Evolutionary conservation across 768 basidiomycete species (phyloP), one percentile per base, ranked within the genome.

Genomic region (Crepidotus variabilis): DNA sequence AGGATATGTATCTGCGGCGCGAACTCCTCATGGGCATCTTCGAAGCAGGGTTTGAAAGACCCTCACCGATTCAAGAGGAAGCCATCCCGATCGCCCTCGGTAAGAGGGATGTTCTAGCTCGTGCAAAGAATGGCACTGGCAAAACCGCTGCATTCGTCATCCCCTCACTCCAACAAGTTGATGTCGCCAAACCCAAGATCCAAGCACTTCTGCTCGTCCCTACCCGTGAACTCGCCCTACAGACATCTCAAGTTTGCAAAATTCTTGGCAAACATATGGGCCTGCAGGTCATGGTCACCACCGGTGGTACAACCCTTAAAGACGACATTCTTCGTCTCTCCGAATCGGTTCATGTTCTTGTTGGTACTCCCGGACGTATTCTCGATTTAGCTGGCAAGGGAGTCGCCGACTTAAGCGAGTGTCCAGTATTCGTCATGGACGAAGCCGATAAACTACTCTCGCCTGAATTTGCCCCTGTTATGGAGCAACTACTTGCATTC

Each of bases 11-110:
- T 72, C 81, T 96, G 67, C 85, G 89, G 55, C 85, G 96, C 63
- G 96, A 98, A 75, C 86, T 99, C 59, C 85, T 99, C 71, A 98
- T 99, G 96, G 96, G 96, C 66, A 97, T 98, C 71, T 99, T 95
- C 65, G 94, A 98, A 75, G 97, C 95, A 63, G 96, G 96, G 56
- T 96, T 94, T 70, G 96, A 98, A 75, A 87, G 81, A 63, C 96
- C 96, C 45, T 96, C 93, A 22, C 96, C 96, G 60, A 98, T 99
- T 73, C 96, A 99, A 80, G 96, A 99, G 83, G 92, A 97, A 78
- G 92, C 96, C 52, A 98, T 98, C 65, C 96, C 96, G 54, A 85
- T 93, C 64, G 94, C 95, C 36, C 86, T 98, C 67, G 86, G 90
- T 55, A 90, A 89, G 65, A 88, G 96, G 69, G 96, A 99, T 76